Conservation (phyloP, 768 basidiomycete genomes). For the Trametes maxima region DNA sequence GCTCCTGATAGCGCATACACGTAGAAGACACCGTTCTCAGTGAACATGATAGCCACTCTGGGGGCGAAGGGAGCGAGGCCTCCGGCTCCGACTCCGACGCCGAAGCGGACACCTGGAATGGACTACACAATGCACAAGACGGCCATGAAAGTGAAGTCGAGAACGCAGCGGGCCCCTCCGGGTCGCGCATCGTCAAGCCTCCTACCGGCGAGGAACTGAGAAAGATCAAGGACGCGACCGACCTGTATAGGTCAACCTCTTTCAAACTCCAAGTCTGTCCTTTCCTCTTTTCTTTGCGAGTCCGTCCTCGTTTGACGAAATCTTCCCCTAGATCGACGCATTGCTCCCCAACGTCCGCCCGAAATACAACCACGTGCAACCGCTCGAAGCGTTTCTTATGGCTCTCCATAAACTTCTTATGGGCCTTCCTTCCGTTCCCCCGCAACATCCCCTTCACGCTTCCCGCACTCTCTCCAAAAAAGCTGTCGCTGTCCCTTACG, state of each 20-base stretch:
- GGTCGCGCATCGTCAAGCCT: constrained; percentile 42
- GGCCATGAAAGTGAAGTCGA: constrained; percentile 9
- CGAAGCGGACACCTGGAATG: constrained; percentile 21
- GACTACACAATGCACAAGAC: constrained; percentile 1
- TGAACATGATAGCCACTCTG: neutral
- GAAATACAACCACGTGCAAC: constrained; percentile 55
- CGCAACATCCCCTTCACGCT: constrained; percentile 70
- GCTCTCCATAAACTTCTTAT: constrained; percentile 67
- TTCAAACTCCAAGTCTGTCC: constrained; percentile 79
- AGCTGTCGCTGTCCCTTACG: constrained; percentile 67
- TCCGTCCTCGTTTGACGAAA: constrained; percentile 8
- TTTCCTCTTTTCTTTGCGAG: neutral
- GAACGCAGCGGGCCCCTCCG: neutral
- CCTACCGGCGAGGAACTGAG: constrained; percentile 74
- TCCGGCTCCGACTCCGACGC: neutral
- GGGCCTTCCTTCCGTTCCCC: constrained; percentile 54
- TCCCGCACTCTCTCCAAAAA: constrained; percentile 54
- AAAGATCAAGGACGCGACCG: constrained; percentile 69
- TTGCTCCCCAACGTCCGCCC: constrained; percentile 77
- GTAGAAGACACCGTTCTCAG: neutral
- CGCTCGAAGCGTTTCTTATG: constrained; percentile 70
- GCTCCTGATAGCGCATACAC: neutral
- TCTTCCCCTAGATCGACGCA: constrained; percentile 64
- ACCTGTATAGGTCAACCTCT: constrained; percentile 74
- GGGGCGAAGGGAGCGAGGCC: neutral